Base-by-base conservation (phyloP, 2,329 filamentous ascomycete genomes). In the Penicillium glabrum region DNA sequence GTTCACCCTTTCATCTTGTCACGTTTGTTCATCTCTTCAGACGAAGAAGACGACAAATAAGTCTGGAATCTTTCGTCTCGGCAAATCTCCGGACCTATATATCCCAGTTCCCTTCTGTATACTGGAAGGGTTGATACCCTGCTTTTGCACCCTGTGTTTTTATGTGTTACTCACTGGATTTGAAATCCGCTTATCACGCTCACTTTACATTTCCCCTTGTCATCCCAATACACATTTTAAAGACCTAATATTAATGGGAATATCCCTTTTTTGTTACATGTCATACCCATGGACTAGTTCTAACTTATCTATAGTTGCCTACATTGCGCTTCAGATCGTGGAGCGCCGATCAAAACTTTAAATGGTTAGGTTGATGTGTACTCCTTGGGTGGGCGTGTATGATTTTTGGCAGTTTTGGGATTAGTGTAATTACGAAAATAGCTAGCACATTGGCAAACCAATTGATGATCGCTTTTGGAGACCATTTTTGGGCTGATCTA, bases 281-380 rank as follows among this genome's bases (percentile, higher is more conserved):
- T 23, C 23, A 24, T 16, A 9, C 23, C 19, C 8, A 9, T 19
- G n/a, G 14, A 24, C 29, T 23, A 11, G 31, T 33, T 57, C 54
- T 59, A 53, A 58, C 59, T 57, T 37, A 44, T 56, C 41, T 55
- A 60, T 62, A 72, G 71, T 72, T 62, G 64, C 70, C 67, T 74
- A 72, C 58, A 23, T 72, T 45, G 51, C 72, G 29, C 60, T 71
- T 14, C 70, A 72, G 54, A 60, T 71, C 51, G 60, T 73, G 52
- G 69, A 75, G 52, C 72, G 72, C 48, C 67, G 68, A 43, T 47
- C 69, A 48, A 75, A 71, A 58, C 66, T 71, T 43, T 73, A 67
- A 68, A n/a, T 16, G 5, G 31, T 41, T 23, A 16, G 27, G 27
- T 46, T 9, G 9, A 35, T 6, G 23, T 43, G 8, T 16, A 5